Base-by-base conservation (phyloP, 192 early-diverging fungal species). In the Funneliformis geosporum region DNA sequence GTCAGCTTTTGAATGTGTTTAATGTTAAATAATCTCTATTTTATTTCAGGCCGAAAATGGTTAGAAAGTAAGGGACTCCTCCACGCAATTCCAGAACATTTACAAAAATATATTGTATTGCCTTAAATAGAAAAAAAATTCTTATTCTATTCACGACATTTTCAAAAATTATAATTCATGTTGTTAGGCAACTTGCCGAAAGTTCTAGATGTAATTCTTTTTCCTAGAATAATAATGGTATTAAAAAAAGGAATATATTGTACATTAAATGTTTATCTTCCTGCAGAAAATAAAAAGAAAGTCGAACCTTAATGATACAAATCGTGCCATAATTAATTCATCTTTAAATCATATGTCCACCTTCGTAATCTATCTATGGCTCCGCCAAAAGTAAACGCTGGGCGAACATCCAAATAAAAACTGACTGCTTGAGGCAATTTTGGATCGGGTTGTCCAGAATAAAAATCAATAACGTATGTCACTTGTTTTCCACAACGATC, bases 381-480 rank as follows among this genome's bases (percentile, higher is more conserved):
- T 10, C 93, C 93, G 2, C 85, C 80, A 25, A 82, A 59, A 0
- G 91, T 91, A 18, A 96, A 66, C 8, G 92, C 94, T 4, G 96
- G 96, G 23, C 96, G 88, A 8, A 97, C 96, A 84, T 98, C 96
- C 69, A 98, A 83, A 72, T 91, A 97, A 70, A 98, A 96, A 55
- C 85, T 86, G 8, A 85, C 46, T 10, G 84, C 66, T 60, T 80
- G 67, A 75, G 91, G 87, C 70, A 83, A 73, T 8, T 83, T 75
- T 43, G 86, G 82, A 77, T 89, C 80, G 23, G 85, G 82, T 55
- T 86, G 88, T 55, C 95, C 96, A 11, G 91, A 86, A 80, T 98
- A 98, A 81, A 94, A 98, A 70, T 98, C 96, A 77, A 98, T 96
- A 9, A 98, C 89, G 79, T 98, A 98, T 1, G 88, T 88, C 9